These are phyloP conservation scores for Clonostachys rhizophaga DNA, from an alignment of 2,329 filamentous ascomycete genomes.

Conservation along the genomic window DNA sequence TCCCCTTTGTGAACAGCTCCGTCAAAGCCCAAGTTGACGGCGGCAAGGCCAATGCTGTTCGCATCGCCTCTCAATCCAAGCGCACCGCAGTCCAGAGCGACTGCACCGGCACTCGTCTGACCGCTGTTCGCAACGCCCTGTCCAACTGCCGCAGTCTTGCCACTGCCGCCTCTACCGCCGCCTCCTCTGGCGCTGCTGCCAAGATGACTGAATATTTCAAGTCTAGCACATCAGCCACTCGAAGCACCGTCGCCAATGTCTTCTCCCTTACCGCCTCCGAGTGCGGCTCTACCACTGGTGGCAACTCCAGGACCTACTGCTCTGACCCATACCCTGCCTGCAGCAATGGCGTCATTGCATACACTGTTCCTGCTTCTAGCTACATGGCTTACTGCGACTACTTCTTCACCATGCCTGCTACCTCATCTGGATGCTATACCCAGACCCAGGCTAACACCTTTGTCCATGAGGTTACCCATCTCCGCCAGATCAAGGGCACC, in stretches of 20 bases:
- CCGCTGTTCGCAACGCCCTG: constrained; percentile 36
- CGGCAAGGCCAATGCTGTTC: constrained; percentile 38
- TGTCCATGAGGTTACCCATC: constrained; percentile 62
- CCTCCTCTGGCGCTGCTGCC: not conserved
- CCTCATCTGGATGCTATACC: constrained; percentile 48
- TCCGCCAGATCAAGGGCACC: constrained; percentile 52
- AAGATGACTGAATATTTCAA: constrained; percentile 63
- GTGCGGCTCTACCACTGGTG: constrained; percentile 29
- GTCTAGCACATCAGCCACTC: constrained; percentile 36
- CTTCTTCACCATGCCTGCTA: constrained; percentile 51
- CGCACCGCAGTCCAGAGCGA: constrained; percentile 42
- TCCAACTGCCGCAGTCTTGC: constrained; percentile 35
- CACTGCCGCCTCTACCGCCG: not conserved
- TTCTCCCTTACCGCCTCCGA: constrained; percentile 46
- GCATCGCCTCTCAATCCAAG: constrained; percentile 36
- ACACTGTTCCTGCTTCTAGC: constrained; percentile 49
- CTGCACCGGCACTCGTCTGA: constrained; percentile 40
- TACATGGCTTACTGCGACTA: constrained; percentile 58
- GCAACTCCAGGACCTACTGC: not conserved
- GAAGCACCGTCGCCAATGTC: constrained; percentile 45
- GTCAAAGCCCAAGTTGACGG: constrained; percentile 53
- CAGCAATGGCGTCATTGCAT: constrained; percentile 42
- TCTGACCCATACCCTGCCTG: not conserved
- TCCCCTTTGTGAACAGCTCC: constrained; percentile 51
- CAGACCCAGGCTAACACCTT: constrained; percentile 63